Evolutionary conservation across 345 rosid genomes (phyloP).

Genomic region (Gossypium raimondii): DNA sequence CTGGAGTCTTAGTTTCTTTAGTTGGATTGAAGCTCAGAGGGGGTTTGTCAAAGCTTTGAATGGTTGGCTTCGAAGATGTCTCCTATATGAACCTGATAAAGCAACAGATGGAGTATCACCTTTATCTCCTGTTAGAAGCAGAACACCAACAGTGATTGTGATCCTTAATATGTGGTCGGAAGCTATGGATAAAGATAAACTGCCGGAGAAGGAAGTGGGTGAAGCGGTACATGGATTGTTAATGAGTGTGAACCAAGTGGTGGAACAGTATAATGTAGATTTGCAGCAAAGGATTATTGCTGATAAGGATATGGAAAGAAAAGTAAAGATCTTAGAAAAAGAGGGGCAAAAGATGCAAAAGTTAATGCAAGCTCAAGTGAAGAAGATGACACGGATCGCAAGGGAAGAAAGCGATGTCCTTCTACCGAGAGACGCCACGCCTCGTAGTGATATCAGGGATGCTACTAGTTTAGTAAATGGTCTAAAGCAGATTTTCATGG

Average conservation of each 20-base stretch:
- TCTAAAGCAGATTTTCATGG: conserved; percentile 33
- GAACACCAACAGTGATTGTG: conserved; percentile 47
- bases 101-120: conserved; percentile 20
- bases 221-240: conserved; percentile 2
- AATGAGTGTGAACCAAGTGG: not conserved
- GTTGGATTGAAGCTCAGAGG: conserved; percentile 54
- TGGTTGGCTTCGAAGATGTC: conserved; percentile 57
- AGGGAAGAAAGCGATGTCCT: conserved; percentile 11
- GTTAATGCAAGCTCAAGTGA: conserved; percentile 25
- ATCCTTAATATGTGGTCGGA: conserved; percentile 48
- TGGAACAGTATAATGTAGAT: conserved; percentile 15
- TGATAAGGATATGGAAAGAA: conserved; percentile 43
- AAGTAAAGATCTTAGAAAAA: conserved; percentile 38
- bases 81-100: conserved; percentile 45
- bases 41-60: conserved; percentile 56
- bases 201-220: conserved; percentile 35
- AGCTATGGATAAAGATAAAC: conserved; percentile 32
- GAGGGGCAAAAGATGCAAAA: conserved; percentile 39
- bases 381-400: conserved; percentile 13
- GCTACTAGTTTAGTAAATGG: conserved; percentile 22
- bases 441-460: conserved; percentile 12
- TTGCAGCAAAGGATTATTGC: conserved; percentile 31
- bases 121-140: conserved; percentile 8
- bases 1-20: conserved; percentile 45
- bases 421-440: not conserved